Conservation (phyloP, 1,284 basidiomycete genomes). For the Hemileia vastatrix region DNA sequence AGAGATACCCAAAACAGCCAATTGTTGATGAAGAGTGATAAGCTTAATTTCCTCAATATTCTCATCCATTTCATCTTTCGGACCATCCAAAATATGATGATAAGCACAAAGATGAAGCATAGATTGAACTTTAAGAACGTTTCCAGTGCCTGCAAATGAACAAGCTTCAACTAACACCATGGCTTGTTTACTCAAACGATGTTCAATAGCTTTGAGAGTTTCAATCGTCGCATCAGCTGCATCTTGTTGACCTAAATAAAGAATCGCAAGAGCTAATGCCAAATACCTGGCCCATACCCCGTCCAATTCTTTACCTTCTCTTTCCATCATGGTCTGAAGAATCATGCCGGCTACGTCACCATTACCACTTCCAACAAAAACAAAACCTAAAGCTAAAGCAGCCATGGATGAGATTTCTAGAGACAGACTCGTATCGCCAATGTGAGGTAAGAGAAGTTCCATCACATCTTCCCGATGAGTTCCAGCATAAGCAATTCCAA, state of each 20-base stretch:
- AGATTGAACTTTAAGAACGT: constrained; percentile 84
- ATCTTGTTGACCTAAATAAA: constrained; percentile 76
- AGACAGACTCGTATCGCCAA: constrained; percentile 67
- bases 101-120: constrained; percentile 92
- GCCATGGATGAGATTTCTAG: constrained; percentile 86
- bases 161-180: constrained; percentile 90
- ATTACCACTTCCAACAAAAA: constrained; percentile 90
- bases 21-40: constrained; percentile 80
- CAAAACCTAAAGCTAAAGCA: constrained; percentile 80
- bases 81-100: constrained; percentile 48
- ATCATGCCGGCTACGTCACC: constrained; percentile 86
- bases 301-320: constrained; percentile 63
- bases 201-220: constrained; percentile 87
- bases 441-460: constrained; percentile 63
- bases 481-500: constrained; percentile 89
- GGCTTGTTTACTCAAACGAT: constrained; percentile 80
- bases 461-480: constrained; percentile 80
- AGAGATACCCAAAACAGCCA: constrained; percentile 88
- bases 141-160: constrained; percentile 88
- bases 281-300: constrained; percentile 93
- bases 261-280: constrained; percentile 75
- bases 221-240: constrained; percentile 89
- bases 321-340: constrained; percentile 83
- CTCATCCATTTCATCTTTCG: constrained; percentile 40
- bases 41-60: constrained; percentile 53